phyloP scores from a whole-genome alignment of 768 basidiomycete species.

The Trametes coccinea region DNA sequence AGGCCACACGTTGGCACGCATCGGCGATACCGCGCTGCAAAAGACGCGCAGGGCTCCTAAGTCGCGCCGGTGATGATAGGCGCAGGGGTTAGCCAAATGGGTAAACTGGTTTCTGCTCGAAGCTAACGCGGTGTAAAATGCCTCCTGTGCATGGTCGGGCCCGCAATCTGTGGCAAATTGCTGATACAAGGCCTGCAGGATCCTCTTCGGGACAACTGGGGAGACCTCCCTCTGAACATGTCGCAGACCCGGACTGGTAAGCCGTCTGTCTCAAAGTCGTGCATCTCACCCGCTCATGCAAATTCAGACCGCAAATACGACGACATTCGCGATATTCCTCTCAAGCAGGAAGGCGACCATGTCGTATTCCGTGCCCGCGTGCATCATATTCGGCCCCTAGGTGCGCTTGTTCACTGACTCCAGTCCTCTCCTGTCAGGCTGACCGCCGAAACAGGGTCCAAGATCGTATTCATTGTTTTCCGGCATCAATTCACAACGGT shows the following conservation, averaged over 20 bases:
- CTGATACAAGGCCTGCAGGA: slow-evolving; percentile 22
- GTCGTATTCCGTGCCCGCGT: slow-evolving; percentile 87
- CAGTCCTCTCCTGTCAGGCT: not conserved
- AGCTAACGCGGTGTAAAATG: too few species aligned
- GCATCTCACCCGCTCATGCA: slow-evolving; percentile 10
- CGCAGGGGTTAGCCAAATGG: too few species aligned
- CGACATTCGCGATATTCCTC: slow-evolving; percentile 40
- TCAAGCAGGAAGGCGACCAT: slow-evolving; percentile 60
- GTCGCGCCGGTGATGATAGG: not conserved
- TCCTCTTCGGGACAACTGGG: slow-evolving; percentile 52
- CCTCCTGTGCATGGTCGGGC: not conserved
- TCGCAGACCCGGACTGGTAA: slow-evolving; percentile 70
- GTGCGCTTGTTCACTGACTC: not conserved
- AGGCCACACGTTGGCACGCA: not conserved
- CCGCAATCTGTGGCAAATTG: not conserved
- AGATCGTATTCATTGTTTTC: slow-evolving; percentile 91
- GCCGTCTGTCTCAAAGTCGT: slow-evolving; percentile 51
- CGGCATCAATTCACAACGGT: slow-evolving; percentile 84
- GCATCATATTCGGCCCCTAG: slow-evolving; percentile 84
- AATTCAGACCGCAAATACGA: slow-evolving; percentile 4
- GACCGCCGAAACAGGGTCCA: slow-evolving; percentile 52
- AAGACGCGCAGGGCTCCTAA: not conserved
- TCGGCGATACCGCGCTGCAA: not conserved
- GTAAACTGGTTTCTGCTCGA: too few species aligned
- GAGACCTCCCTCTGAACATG: slow-evolving; percentile 84